Evolutionary conservation across 106 monocot genomes (phyloP).

Genomic region (Gastrodia elata): DNA sequence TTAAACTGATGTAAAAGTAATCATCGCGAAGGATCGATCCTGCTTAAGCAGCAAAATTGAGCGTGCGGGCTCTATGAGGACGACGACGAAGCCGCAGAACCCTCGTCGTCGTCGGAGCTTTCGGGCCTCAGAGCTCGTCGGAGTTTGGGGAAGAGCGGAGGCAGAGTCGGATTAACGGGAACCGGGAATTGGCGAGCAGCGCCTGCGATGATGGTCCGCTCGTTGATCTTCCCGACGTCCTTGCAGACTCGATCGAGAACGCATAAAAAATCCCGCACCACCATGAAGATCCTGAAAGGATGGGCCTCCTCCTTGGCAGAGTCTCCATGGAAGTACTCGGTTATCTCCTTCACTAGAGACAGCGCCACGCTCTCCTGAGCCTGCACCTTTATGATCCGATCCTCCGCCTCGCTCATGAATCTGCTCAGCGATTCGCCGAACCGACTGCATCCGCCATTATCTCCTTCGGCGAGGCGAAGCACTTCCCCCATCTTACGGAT

Average conservation of each 20-base stretch:
- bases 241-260: slow-evolving; percentile 76
- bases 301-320: slow-evolving; percentile 79
- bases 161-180: slow-evolving; percentile 54
- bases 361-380: slow-evolving; percentile 72
- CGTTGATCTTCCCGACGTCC: slow-evolving; percentile 66
- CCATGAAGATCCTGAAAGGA: slow-evolving; percentile 87
- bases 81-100: slow-evolving; percentile 24
- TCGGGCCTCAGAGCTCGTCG: slow-evolving; percentile 31
- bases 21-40: neutral
- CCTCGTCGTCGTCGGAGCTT: slow-evolving; percentile 63
- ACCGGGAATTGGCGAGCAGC: slow-evolving; percentile 42
- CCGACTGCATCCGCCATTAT: slow-evolving; percentile 1
- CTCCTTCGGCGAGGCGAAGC: slow-evolving; percentile 18
- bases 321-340: slow-evolving; percentile 87
- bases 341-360: slow-evolving; percentile 79
- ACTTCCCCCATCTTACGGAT: slow-evolving; percentile 49
- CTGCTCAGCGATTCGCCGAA: slow-evolving; percentile 40
- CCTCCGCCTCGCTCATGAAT: slow-evolving; percentile 71
- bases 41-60: slow-evolving; percentile 1
- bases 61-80: neutral
- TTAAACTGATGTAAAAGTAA: neutral
- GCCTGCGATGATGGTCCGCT: slow-evolving; percentile 23
- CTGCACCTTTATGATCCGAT: slow-evolving; percentile 57
- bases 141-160: slow-evolving; percentile 31
- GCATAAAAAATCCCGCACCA: slow-evolving; percentile 75